These are phyloP conservation scores for Remersonia thermophila DNA, from an alignment of 2,329 filamentous ascomycete genomes.

Conservation along the genomic window DNA sequence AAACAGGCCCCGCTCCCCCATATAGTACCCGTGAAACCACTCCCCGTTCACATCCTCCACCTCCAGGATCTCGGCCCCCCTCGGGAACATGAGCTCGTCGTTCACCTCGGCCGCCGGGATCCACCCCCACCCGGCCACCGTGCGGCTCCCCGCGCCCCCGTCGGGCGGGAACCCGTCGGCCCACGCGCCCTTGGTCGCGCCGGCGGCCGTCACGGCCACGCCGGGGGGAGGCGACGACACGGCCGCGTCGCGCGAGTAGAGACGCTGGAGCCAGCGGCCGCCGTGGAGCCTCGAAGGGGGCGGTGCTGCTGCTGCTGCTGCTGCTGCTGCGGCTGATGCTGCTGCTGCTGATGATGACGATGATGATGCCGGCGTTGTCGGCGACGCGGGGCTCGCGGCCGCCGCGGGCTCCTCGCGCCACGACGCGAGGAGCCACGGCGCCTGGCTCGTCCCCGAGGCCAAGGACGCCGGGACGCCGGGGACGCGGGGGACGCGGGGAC, in stretches of 20 bases:
- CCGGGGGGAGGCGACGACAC: slow-evolving; percentile 18
- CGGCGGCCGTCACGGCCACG: not conserved
- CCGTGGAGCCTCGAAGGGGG: slow-evolving; percentile 1
- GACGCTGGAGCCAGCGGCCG: slow-evolving; percentile 29
- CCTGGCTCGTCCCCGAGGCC: no score
- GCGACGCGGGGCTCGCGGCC: no score
- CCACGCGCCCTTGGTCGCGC: slow-evolving; percentile 11
- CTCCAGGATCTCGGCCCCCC: slow-evolving; percentile 70
- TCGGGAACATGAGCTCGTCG: slow-evolving; percentile 77
- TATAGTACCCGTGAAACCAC: slow-evolving; percentile 82
- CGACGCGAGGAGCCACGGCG: slow-evolving; percentile 36
- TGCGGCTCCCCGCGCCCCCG: slow-evolving; percentile 55
- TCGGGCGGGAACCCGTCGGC: slow-evolving; percentile 52
- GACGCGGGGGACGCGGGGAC: not conserved
- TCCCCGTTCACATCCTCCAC: slow-evolving; percentile 80
- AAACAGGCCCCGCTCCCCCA: slow-evolving; percentile 67
- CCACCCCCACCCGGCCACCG: slow-evolving; percentile 63
- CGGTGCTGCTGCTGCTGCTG: no score
- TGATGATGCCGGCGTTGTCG: no score
- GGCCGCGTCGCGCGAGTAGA: slow-evolving; percentile 41
- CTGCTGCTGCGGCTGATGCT: no score
- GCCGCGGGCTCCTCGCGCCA: slow-evolving; percentile 29
- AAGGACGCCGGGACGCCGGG: no score
- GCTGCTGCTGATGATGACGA: no score
- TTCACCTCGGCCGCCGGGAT: slow-evolving; percentile 51